These are phyloP conservation scores for Metarhizium anisopliae DNA, from an alignment of 2,329 filamentous ascomycete species.

Conservation along the genomic window DNA sequence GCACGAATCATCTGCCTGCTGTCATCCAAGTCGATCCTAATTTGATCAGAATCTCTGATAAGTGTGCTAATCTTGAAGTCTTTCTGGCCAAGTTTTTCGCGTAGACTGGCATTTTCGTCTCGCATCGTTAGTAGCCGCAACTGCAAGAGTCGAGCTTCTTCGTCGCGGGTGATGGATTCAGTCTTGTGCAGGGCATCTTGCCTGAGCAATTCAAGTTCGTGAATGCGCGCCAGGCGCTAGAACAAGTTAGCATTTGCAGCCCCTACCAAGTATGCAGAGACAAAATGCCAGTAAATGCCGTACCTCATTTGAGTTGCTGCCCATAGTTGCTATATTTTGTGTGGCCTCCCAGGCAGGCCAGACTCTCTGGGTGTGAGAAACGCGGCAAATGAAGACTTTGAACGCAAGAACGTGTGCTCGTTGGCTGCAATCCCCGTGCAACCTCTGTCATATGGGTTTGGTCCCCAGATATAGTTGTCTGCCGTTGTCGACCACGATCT, in stretches of 20 bases:
- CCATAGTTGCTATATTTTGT: conserved; percentile 14
- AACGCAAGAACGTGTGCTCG: background rate
- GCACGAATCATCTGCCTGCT: conserved; percentile 31
- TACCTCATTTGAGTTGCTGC: conserved; percentile 19
- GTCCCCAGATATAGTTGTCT: background rate
- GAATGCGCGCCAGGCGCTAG: conserved; percentile 37
- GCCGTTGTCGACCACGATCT: background rate
- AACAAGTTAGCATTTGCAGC: conserved; percentile 9
- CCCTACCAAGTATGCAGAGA: background rate
- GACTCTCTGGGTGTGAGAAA: background rate
- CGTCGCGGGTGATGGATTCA: conserved; percentile 62
- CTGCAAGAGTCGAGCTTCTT: conserved; percentile 61
- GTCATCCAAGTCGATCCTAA: conserved; percentile 33
- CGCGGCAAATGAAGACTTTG: background rate
- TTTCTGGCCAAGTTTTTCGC: conserved; percentile 50
- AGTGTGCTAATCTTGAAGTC: conserved; percentile 49
- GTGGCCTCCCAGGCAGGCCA: background rate
- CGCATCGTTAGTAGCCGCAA: conserved; percentile 63
- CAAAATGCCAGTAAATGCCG: conserved; percentile 1
- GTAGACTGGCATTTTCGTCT: conserved; percentile 63
- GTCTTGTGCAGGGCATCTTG: conserved; percentile 55
- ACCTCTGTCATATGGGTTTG: background rate
- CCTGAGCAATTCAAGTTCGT: conserved; percentile 61
- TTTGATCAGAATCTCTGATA: conserved; percentile 28
- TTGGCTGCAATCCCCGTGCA: background rate